phyloP scores from a whole-genome alignment of 192 early-diverging fungal genomes.

The Backusella tarrabulga region DNA sequence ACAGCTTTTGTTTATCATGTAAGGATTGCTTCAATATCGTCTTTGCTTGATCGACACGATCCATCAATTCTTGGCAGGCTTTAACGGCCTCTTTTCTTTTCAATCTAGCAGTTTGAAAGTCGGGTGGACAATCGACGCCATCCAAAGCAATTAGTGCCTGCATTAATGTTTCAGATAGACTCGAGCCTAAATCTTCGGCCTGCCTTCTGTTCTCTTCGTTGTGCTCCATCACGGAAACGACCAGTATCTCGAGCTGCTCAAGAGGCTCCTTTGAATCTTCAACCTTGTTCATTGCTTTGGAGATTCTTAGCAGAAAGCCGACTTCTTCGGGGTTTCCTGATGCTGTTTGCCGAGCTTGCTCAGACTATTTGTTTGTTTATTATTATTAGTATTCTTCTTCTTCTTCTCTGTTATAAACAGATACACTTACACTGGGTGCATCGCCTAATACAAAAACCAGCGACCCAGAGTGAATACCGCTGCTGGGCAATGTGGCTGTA shows the following conservation, averaged over 20 bases:
- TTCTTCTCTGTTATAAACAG: neutral
- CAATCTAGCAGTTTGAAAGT: conserved; percentile 67
- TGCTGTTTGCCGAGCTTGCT: conserved; percentile 39
- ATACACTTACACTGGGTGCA: conserved; percentile 50
- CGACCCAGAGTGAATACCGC: conserved; percentile 71
- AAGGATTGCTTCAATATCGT: conserved; percentile 17
- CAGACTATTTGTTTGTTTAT: conserved; percentile 14
- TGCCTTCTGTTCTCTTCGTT: conserved; percentile 52
- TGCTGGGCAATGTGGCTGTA: conserved; percentile 58
- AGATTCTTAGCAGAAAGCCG: conserved; percentile 46
- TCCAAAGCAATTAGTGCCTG: conserved; percentile 79
- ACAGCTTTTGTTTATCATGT: neutral
- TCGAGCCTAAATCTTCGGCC: conserved; percentile 63
- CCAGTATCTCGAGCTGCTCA: conserved; percentile 23
- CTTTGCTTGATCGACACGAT: conserved; percentile 71
- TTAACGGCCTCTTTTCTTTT: conserved; percentile 73
- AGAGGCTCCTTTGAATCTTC: conserved; percentile 38
- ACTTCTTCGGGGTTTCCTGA: conserved; percentile 55
- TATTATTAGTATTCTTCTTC: no score
- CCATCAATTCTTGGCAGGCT: conserved; percentile 70
- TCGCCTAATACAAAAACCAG: conserved; percentile 75
- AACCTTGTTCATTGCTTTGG: conserved; percentile 32
- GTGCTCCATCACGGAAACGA: conserved; percentile 25
- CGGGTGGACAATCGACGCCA: conserved; percentile 64
- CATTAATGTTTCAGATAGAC: conserved; percentile 72